Evolutionary conservation across 495 filamentous ascomycete genomes (phyloP).

Genomic region (Penicillium silybi): DNA sequence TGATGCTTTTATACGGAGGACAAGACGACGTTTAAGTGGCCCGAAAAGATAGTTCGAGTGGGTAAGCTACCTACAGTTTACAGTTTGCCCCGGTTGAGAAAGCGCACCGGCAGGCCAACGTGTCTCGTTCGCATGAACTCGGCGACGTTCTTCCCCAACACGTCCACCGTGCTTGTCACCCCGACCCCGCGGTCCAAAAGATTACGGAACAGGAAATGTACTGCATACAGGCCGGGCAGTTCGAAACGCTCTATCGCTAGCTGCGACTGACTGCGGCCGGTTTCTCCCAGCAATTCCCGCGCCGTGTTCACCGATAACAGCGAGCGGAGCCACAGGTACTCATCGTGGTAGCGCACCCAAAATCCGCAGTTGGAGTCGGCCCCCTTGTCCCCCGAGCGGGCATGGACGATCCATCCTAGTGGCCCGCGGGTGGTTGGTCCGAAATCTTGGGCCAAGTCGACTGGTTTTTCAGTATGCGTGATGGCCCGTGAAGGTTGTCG

Average conservation of each 20-base stretch:
- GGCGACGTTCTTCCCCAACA: constrained; percentile 55
- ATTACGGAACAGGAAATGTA: constrained; percentile 56
- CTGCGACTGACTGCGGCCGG: constrained; percentile 31
- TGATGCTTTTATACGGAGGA: too few species aligned
- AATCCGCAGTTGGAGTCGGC: constrained; percentile 53
- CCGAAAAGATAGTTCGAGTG: too few species aligned
- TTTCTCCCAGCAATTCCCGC: constrained; percentile 36
- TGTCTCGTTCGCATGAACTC: constrained; percentile 47
- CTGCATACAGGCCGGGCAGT: constrained; percentile 34
- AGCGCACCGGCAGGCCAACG: constrained; percentile 47
- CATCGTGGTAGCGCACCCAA: constrained; percentile 46
- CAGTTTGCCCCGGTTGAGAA: constrained; percentile 35
- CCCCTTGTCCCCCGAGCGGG: constrained; percentile 52
- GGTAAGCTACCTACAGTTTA: too few species aligned
- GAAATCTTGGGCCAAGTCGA: constrained; percentile 25
- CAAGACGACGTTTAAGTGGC: too few species aligned
- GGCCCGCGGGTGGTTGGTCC: constrained; percentile 40
- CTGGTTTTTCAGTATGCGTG: constrained; percentile 10
- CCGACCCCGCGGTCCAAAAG: constrained; percentile 51
- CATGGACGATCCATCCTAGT: constrained; percentile 45
- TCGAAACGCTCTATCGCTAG: constrained; percentile 52
- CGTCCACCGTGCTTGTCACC: constrained; percentile 46
- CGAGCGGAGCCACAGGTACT: constrained; percentile 49
- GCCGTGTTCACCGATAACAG: constrained; percentile 38
- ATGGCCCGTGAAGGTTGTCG: constrained; percentile 28